A percentile compares a stretch with the other conserved stretches of the same genome.
Conservation (phyloP, 805 yeast species). For the Yamadazyma kitorensis region DNA sequence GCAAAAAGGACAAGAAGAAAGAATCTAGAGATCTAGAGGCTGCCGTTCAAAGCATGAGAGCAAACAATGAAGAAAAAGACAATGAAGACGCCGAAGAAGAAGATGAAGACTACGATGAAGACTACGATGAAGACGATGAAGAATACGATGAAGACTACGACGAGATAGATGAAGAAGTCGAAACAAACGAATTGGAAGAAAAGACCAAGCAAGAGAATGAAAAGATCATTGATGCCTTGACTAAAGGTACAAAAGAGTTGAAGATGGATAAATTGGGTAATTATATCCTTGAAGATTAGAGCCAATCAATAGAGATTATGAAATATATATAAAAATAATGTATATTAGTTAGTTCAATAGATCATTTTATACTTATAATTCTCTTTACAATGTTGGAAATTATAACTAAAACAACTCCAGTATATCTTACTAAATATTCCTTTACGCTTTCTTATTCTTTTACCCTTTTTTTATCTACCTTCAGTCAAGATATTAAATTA, state of each 20-base stretch:
- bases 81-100: conserved; percentile 41
- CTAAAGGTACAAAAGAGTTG: conserved; percentile 58
- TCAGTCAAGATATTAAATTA: background rate
- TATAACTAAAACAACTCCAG: conserved; percentile 2
- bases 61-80: conserved; percentile 25
- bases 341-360: conserved; percentile 1
- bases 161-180: conserved; percentile 22
- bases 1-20: conserved; percentile 38
- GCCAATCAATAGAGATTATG: too few species aligned
- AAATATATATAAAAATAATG: background rate
- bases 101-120: conserved; percentile 40
- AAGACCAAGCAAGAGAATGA: conserved; percentile 35
- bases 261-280: conserved; percentile 84
- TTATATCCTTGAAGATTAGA: conserved; percentile 57
- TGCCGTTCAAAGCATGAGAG: conserved; percentile 70
- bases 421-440: conserved; percentile 1
- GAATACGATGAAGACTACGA: conserved; percentile 36
- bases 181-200: conserved; percentile 19
- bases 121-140: conserved; percentile 24
- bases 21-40: conserved; percentile 56
- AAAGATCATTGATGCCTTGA: conserved; percentile 68
- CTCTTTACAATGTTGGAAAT: background rate
- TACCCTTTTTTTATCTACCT: conserved; percentile 9
- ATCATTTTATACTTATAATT: background rate
- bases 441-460: conserved; percentile 1